phyloP scores from a whole-genome alignment of 139 green algal genomes.

The Asterochloris erici region DNA sequence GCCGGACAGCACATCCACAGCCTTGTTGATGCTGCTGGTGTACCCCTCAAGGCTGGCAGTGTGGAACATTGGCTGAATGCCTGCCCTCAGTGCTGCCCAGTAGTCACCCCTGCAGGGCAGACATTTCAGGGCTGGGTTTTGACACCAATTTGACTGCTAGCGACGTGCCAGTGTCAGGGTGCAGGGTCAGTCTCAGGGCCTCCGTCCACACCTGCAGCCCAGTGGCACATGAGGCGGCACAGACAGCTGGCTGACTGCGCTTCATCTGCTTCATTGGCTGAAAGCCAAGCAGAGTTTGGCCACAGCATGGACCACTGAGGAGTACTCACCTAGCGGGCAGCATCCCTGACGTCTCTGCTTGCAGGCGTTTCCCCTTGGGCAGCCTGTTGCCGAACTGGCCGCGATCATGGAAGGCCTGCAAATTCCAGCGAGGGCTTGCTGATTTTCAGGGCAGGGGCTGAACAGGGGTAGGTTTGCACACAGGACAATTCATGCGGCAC shows the following conservation, averaged over 20 bases:
- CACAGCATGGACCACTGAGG: neutral
- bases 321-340: neutral
- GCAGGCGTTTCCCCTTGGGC: neutral
- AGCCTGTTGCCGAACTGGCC: neutral
- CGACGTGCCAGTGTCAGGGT: neutral
- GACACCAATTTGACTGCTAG: neutral
- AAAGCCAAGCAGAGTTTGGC: neutral
- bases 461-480: neutral
- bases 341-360: slow-evolving; percentile 6
- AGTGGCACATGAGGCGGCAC: neutral
- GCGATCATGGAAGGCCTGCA: neutral
- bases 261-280: neutral
- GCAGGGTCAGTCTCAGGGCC: neutral
- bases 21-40: slow-evolving; percentile 12
- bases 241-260: neutral
- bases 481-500: neutral
- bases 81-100: slow-evolving; percentile 3
- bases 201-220: neutral
- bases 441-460: neutral
- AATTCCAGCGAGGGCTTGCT: neutral
- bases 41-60: neutral
- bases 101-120: neutral
- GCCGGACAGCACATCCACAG: slow-evolving; percentile 5
- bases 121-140: neutral
- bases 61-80: slow-evolving; percentile 10